Evolutionary conservation across 345 rosid species (phyloP).

Genomic region (Kandelia obovata): DNA sequence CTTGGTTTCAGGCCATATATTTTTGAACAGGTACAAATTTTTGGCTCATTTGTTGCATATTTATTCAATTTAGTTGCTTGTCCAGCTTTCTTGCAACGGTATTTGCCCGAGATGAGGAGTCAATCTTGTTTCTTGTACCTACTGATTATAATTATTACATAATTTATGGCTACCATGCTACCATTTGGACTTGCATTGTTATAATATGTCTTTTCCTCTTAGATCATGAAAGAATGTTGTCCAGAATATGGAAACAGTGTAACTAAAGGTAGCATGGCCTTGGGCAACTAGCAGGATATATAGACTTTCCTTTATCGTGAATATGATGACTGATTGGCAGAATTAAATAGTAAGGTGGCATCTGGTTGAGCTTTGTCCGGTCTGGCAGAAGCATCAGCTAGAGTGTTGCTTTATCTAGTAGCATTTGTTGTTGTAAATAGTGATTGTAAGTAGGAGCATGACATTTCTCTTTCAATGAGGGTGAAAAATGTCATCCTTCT

Average conservation of each 20-base stretch:
- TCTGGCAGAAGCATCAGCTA: neutral
- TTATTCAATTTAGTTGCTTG: neutral
- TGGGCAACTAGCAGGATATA: too few relatives aligned
- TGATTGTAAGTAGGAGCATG: too few relatives aligned
- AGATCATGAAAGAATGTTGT: too few relatives aligned
- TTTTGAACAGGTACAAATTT: conserved; percentile 64
- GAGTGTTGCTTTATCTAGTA: neutral
- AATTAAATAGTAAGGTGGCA: neutral
- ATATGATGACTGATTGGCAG: too few relatives aligned
- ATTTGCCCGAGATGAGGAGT: neutral
- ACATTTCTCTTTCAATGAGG: too few relatives aligned
- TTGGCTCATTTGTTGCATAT: neutral
- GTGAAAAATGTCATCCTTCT: too few relatives aligned
- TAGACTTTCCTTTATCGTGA: too few relatives aligned
- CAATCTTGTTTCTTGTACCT: neutral
- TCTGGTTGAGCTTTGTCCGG: neutral
- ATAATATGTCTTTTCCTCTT: too few relatives aligned
- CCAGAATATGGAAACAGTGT: too few relatives aligned
- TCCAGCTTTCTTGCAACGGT: neutral
- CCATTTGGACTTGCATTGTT: too few relatives aligned
- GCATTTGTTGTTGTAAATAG: neutral
- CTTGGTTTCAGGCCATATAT: conserved; percentile 79
- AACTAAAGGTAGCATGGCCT: too few relatives aligned
- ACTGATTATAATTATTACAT: neutral
- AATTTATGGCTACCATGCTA: too few relatives aligned